Conservation (phyloP, 176 grass and related monocot genomes). For the Cymbopogon citratus region DNA sequence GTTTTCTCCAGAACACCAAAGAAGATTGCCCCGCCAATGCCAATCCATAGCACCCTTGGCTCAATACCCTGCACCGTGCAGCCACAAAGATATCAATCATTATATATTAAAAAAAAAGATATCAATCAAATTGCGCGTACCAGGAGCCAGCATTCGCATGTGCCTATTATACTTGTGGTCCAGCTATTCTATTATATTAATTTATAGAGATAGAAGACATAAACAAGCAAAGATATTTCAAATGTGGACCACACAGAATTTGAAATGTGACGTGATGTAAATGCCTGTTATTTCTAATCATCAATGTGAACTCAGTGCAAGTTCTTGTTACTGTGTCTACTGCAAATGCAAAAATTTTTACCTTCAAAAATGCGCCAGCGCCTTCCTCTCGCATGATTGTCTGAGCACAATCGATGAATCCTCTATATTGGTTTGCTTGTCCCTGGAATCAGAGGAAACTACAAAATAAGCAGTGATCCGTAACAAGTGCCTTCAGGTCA, state of each 20-base stretch:
- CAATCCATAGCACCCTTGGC: conserved; percentile 77
- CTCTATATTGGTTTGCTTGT: conserved; percentile 50
- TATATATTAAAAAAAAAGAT: too few relatives aligned
- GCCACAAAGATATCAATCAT: conserved; percentile 15
- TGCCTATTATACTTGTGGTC: not conserved
- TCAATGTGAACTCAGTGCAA: not conserved
- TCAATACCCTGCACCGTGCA: conserved; percentile 59
- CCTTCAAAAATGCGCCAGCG: conserved; percentile 61
- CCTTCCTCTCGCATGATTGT: conserved; percentile 70
- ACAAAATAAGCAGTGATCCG: not conserved
- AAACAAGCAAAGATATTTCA: not conserved
- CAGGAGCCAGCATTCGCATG: not conserved
- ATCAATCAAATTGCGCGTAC: not conserved
- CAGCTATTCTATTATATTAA: not conserved
- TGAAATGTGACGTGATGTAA: not conserved
- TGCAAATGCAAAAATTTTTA: not conserved
- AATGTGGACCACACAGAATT: not conserved
- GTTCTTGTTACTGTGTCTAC: not conserved
- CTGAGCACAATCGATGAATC: conserved; percentile 56
- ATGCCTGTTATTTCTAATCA: not conserved
- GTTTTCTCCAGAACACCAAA: conserved; percentile 75
- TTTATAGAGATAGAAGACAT: not conserved
- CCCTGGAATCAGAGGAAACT: conserved; percentile 22
- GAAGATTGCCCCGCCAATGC: conserved; percentile 83
- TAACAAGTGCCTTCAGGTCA: not conserved